Conservation (phyloP, 306 rosid genomes). For the Cicer arietinum region DNA sequence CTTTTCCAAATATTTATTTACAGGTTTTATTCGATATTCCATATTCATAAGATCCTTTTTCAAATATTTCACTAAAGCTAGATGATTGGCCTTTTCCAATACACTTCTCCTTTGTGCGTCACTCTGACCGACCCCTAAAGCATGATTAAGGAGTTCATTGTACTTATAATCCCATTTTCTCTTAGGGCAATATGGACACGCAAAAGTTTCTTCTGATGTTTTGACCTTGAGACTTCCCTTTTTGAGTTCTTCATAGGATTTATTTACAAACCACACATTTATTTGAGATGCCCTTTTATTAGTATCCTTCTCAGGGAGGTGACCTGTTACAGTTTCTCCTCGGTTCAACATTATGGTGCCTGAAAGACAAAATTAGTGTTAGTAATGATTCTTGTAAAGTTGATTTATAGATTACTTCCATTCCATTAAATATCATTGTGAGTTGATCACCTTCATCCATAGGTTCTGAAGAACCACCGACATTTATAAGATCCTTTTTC, state of each 20-base stretch:
- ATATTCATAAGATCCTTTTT: constrained; percentile 58
- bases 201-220: constrained; percentile 61
- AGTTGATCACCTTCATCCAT: constrained; percentile 37
- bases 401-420: constrained; percentile 27
- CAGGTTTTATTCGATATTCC: constrained; percentile 54
- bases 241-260: constrained; percentile 69
- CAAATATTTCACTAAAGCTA: constrained; percentile 78
- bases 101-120: constrained; percentile 73
- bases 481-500: constrained; percentile 59
- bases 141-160: constrained; percentile 85
- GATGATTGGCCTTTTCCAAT: constrained; percentile 81
- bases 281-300: constrained; percentile 67
- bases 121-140: constrained; percentile 93
- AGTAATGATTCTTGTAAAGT: constrained; percentile 5
- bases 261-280: constrained; percentile 52
- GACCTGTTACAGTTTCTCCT: constrained; percentile 50
- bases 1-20: constrained; percentile 63
- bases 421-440: constrained; percentile 7
- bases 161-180: constrained; percentile 66
- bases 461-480: constrained; percentile 30
- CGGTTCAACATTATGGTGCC: constrained; percentile 47
- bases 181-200: constrained; percentile 84
- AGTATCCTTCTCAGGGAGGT: constrained; percentile 51
- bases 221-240: constrained; percentile 64
- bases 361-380: constrained; percentile 42